phyloP scores from a whole-genome alignment of 257 asterid genomes.

The Linderniella brevidens region DNA sequence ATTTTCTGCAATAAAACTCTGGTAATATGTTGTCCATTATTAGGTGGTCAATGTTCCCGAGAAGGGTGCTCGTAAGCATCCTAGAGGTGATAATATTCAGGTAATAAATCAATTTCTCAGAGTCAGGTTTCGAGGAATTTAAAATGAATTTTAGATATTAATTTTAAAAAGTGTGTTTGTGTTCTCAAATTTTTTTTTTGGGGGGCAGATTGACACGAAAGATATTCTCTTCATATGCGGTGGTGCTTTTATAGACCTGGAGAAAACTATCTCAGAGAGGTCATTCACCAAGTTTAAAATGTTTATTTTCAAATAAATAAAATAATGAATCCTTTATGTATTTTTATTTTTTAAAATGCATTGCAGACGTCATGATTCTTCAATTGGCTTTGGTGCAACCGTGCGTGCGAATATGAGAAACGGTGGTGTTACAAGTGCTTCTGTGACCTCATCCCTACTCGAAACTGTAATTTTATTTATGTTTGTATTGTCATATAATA shows the following conservation, averaged over 20 bases:
- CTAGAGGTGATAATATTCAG: constrained; percentile 99
- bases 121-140: too few species aligned
- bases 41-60: constrained; percentile 99
- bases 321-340: not conserved
- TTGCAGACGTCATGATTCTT: constrained; percentile 95
- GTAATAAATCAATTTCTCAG: constrained; percentile 20
- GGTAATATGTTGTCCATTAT: constrained; percentile 8
- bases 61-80: constrained; percentile 99
- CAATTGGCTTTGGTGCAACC: constrained; percentile 95
- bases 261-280: constrained; percentile 97
- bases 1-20: not conserved
- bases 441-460: constrained; percentile 76
- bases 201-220: constrained; percentile 92
- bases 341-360: not conserved
- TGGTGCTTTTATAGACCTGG: constrained; percentile 97
- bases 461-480: constrained; percentile 48
- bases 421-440: constrained; percentile 57
- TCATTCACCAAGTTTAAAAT: constrained; percentile 8
- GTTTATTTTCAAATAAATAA: not conserved
- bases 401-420: constrained; percentile 94
- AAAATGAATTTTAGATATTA: not conserved
- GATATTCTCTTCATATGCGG: constrained; percentile 97
- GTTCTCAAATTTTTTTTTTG: not conserved
- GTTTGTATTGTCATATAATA: not conserved
- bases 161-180: not conserved